Evolutionary conservation across 257 asterid genomes (phyloP).

Genomic region (Agastache rugosa): DNA sequence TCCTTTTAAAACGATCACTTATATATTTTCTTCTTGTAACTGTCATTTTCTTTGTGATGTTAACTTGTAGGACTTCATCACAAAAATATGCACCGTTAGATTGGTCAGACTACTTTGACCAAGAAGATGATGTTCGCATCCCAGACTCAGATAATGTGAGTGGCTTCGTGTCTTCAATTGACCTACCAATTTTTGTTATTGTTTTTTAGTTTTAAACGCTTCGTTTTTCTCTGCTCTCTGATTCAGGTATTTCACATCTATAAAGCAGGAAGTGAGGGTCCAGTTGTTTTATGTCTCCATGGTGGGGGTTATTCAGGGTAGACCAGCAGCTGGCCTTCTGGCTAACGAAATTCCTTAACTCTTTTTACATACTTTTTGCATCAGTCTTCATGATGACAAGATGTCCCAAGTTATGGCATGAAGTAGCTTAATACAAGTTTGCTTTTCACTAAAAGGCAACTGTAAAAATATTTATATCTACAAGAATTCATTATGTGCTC

Average conservation of each 20-base stretch:
- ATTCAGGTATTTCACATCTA: slow-evolving; percentile 88
- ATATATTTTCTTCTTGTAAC: slow-evolving; percentile 4
- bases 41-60: slow-evolving; percentile 17
- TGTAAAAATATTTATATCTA: neutral
- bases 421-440: slow-evolving; percentile 8
- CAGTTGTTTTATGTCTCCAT: slow-evolving; percentile 90
- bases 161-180: slow-evolving; percentile 35
- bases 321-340: slow-evolving; percentile 28
- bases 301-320: slow-evolving; percentile 99
- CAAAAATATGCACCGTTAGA: slow-evolving; percentile 80
- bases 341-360: neutral
- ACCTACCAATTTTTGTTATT: slow-evolving; percentile 16
- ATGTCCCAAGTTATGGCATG: slow-evolving; percentile 9
- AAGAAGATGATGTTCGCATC: slow-evolving; percentile 78
- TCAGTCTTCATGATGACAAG: slow-evolving; percentile 2
- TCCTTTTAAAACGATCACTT: slow-evolving; percentile 13
- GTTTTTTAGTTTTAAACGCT: slow-evolving; percentile 30
- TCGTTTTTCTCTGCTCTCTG: slow-evolving; percentile 29
- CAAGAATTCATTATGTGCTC: slow-evolving; percentile 3
- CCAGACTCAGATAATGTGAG: slow-evolving; percentile 80
- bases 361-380: slow-evolving; percentile 6
- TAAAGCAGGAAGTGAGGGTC: slow-evolving; percentile 86
- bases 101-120: slow-evolving; percentile 79
- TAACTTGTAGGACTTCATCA: slow-evolving; percentile 62
- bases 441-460: neutral